Conservation (phyloP, 2,329 filamentous ascomycete genomes). For the Diaporthe humulicola region DNA sequence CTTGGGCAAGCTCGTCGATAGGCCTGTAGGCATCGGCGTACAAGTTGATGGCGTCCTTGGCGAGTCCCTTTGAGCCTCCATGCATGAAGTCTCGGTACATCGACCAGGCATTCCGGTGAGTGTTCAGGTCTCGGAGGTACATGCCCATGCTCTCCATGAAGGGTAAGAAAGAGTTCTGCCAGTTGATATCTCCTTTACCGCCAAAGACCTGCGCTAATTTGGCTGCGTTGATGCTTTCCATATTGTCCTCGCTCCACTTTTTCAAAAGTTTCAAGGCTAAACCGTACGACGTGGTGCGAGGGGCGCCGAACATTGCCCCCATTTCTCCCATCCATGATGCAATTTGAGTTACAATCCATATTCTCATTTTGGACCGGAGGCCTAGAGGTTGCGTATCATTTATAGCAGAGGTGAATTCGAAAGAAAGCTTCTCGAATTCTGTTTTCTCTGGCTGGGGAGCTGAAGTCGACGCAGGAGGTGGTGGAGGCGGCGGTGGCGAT, state of each 20-base stretch:
- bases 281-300: neutral
- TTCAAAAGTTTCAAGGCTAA: neutral
- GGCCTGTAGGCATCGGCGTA: neutral
- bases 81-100: neutral
- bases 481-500: neutral
- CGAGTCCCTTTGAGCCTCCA: neutral
- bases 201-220: neutral
- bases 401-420: neutral
- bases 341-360: neutral
- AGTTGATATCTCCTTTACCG: neutral
- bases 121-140: neutral
- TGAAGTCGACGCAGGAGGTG: neutral
- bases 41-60: neutral
- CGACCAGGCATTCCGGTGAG: neutral
- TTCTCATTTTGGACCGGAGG: neutral
- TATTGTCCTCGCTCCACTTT: neutral
- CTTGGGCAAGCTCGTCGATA: neutral
- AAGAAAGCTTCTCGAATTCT: neutral
- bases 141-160: constrained; percentile 4
- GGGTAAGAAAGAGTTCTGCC: neutral
- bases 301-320: neutral
- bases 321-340: neutral
- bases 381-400: neutral
- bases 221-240: neutral
- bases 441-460: neutral